phyloP scores from a whole-genome alignment of 495 filamentous ascomycete genomes.

The Usnea hakonensis region DNA sequence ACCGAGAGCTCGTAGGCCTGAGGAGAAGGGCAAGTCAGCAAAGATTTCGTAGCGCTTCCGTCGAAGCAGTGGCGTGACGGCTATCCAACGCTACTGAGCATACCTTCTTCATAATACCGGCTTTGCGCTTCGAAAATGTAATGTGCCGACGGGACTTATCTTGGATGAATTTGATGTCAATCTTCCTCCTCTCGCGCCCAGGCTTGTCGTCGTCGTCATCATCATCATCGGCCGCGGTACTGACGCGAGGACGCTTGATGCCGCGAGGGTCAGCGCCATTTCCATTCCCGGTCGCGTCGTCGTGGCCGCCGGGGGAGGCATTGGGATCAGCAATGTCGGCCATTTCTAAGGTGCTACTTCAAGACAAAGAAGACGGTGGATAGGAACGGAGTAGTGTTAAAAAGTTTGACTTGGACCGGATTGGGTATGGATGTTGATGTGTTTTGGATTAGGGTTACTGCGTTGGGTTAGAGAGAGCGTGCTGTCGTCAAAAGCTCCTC shows the following conservation, averaged over 20 bases:
- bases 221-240: constrained; percentile 77
- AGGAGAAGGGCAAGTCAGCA: neutral
- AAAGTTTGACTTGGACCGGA: constrained; percentile 17
- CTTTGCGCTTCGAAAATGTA: constrained; percentile 99
- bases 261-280: constrained; percentile 63
- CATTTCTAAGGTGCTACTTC: constrained; percentile 18
- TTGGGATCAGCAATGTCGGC: constrained; percentile 30
- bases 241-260: constrained; percentile 81
- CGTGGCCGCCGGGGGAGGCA: constrained; percentile 40
- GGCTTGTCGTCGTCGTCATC: constrained; percentile 98
- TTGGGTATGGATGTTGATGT: constrained; percentile 17
- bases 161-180: constrained; percentile 99
- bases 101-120: constrained; percentile 99
- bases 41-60: neutral
- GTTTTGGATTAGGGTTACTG: constrained; percentile 22
- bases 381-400: neutral
- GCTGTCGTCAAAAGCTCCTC: constrained; percentile 22
- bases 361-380: constrained; percentile 1
- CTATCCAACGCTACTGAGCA: constrained; percentile 21
- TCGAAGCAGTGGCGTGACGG: constrained; percentile 7
- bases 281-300: constrained; percentile 47
- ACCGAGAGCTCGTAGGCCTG: constrained; percentile 98
- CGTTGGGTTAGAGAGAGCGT: constrained; percentile 18
- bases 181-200: constrained; percentile 96
- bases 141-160: constrained; percentile 99